These are phyloP conservation scores for Triticum monococcum DNA, from an alignment of 176 grass and related monocot species.

Conservation along the genomic window DNA sequence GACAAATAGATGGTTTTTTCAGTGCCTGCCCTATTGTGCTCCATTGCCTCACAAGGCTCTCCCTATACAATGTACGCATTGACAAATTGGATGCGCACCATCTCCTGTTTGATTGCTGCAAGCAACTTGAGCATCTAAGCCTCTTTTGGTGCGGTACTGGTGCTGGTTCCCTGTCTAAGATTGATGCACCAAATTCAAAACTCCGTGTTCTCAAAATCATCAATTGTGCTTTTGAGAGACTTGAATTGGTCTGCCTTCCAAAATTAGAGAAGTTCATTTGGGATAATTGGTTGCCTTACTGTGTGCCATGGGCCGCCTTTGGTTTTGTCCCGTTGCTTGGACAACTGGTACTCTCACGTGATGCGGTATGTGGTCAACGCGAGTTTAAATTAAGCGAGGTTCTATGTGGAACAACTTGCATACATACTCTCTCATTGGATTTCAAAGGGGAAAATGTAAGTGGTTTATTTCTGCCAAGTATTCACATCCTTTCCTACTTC, in stretches of 20 bases:
- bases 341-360: no score
- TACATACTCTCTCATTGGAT: background rate
- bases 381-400: background rate
- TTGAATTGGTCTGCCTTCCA: background rate
- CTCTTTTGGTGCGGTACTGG: background rate
- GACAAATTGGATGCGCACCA: background rate
- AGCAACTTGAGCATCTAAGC: background rate
- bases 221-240: background rate
- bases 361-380: background rate
- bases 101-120: background rate
- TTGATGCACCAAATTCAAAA: background rate
- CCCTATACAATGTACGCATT: background rate
- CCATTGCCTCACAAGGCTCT: background rate
- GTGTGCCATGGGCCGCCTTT: no score
- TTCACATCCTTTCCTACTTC: no score
- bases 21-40: background rate
- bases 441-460: conserved; percentile 19
- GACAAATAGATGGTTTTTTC: background rate
- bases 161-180: background rate
- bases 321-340: no score
- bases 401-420: background rate
- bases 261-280: background rate
- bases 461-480: background rate
- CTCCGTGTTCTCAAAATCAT: background rate
- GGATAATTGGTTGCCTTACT: no score